Conservation (phyloP, 345 rosid species). For the Mercurialis annua region DNA sequence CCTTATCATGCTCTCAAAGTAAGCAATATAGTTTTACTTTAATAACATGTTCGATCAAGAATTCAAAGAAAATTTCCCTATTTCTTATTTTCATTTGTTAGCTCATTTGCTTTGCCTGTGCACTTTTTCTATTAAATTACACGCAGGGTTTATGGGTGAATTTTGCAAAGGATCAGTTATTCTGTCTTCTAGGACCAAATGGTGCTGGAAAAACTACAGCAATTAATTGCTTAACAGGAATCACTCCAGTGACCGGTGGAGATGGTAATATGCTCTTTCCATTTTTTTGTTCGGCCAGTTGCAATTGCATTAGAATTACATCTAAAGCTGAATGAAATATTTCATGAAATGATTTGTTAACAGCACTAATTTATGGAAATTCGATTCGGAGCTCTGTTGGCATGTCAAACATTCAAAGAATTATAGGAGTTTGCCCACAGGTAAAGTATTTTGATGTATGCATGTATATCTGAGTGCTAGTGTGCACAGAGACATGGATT, state of each 20-base stretch:
- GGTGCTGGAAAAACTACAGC: slow-evolving; percentile 96
- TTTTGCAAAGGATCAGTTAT: slow-evolving; percentile 73
- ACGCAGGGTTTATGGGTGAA: slow-evolving; percentile 82
- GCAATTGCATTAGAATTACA: not conserved
- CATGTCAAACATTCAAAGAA: slow-evolving; percentile 73
- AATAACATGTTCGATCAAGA: not conserved
- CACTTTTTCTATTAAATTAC: slow-evolving; percentile 14
- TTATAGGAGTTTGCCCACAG: slow-evolving; percentile 96
- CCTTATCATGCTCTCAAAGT: slow-evolving; percentile 84
- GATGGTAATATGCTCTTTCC: slow-evolving; percentile 54
- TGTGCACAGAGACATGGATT: not conserved
- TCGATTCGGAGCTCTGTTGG: slow-evolving; percentile 76
- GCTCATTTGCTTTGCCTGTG: not conserved
- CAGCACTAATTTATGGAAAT: slow-evolving; percentile 74
- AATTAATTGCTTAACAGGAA: slow-evolving; percentile 80
- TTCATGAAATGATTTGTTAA: slow-evolving; percentile 11
- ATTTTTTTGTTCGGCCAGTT: not conserved
- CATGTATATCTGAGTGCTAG: not conserved
- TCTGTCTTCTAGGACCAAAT: slow-evolving; percentile 95
- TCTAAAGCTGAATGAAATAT: not conserved
- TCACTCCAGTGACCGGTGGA: slow-evolving; percentile 72
- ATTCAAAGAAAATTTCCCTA: not conserved
- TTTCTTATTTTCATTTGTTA: not conserved
- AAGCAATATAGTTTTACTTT: slow-evolving; percentile 16
- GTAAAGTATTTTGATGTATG: slow-evolving; percentile 30